A percentile compares a stretch with the other conserved stretches of the same genome.
Evolutionary conservation across 2,329 filamentous ascomycete genomes (phyloP).

Genomic region (Dactylellina parvicollis): DNA sequence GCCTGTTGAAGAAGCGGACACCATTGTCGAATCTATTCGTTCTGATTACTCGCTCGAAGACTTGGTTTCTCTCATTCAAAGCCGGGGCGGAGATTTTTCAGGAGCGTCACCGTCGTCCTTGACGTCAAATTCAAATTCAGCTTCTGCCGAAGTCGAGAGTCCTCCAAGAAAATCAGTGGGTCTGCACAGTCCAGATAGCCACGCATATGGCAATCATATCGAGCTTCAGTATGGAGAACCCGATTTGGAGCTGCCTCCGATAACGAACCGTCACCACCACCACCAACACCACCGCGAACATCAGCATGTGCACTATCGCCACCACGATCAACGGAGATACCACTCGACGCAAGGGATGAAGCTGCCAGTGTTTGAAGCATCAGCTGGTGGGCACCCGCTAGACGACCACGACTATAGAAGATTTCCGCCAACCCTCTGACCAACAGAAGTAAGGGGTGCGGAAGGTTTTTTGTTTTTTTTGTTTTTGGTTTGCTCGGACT

Average conservation of each 20-base stretch:
- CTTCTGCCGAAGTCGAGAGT: conserved; percentile 40
- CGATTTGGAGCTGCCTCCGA: conserved; percentile 41
- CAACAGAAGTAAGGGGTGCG: conserved; percentile 7
- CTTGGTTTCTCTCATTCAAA: conserved; percentile 40
- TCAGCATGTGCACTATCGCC: too few species aligned
- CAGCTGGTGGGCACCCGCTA: conserved; percentile 15
- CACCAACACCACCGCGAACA: conserved; percentile 5
- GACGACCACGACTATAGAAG: conserved; percentile 34
- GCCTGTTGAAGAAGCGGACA: conserved; percentile 32
- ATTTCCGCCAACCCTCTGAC: conserved; percentile 48
- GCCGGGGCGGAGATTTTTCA: conserved; percentile 26
- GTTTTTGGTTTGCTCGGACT: conserved; percentile 6
- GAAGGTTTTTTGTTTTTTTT: background rate
- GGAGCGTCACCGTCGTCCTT: conserved; percentile 42
- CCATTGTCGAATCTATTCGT: conserved; percentile 44
- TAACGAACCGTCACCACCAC: conserved; percentile 30
- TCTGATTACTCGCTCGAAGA: conserved; percentile 46
- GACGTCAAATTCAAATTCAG: conserved; percentile 42
- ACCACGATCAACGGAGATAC: conserved; percentile 42
- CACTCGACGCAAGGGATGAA: conserved; percentile 19
- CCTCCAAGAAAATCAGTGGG: conserved; percentile 27
- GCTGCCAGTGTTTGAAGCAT: conserved; percentile 44
- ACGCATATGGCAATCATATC: conserved; percentile 21
- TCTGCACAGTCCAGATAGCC: conserved; percentile 33
- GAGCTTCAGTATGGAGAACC: conserved; percentile 26